Conservation (phyloP, 23 red algal genomes). For the Rhodosorus marinus region DNA sequence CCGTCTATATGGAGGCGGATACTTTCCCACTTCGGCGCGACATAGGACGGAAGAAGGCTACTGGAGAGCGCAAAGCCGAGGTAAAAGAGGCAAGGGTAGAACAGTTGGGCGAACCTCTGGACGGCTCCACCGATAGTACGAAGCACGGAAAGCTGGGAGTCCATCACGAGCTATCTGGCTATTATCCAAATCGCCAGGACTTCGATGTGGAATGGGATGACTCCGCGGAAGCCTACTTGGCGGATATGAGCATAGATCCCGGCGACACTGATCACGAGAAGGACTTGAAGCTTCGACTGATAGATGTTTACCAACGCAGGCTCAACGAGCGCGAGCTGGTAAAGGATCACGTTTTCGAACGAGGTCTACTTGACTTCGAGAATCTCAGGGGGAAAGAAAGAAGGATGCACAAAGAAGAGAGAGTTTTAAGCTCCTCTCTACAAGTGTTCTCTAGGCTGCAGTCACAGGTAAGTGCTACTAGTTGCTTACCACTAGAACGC, state of each 20-base stretch:
- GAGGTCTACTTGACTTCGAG: conserved; percentile 20
- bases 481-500: no score
- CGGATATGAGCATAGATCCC: conserved; percentile 24
- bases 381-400: conserved; percentile 2
- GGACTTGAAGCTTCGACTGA: conserved; percentile 21
- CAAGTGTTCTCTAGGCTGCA: conserved; percentile 17
- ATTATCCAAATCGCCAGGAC: conserved; percentile 45
- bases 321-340: conserved; percentile 30
- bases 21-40: no score
- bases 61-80: not conserved
- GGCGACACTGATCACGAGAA: conserved; percentile 16
- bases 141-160: not conserved
- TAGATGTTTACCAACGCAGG: conserved; percentile 57
- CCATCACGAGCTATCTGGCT: conserved; percentile 16
- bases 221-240: conserved; percentile 52
- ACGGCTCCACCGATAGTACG: not conserved
- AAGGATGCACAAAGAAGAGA: conserved; percentile 7
- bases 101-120: not conserved
- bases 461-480: no score
- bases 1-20: conserved; percentile 2
- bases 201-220: conserved; percentile 91
- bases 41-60: not conserved
- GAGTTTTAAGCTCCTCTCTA: conserved; percentile 9
- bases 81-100: not conserved
- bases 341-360: conserved; percentile 52